phyloP scores from a whole-genome alignment of 2,329 filamentous ascomycete genomes.

The Cytospora schulzeri region DNA sequence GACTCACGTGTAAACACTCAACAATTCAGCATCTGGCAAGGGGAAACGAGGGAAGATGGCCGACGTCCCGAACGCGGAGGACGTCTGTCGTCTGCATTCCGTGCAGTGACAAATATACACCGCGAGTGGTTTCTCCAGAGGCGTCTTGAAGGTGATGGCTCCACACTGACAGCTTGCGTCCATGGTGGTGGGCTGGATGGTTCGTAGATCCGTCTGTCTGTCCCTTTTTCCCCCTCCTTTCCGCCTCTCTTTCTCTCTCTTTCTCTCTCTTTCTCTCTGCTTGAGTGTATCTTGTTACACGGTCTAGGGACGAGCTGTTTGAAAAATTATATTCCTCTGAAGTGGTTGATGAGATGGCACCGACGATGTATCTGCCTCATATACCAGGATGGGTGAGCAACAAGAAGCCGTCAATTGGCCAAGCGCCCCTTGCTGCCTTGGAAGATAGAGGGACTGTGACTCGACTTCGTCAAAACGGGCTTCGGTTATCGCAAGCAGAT shows the following conservation, averaged over 20 bases:
- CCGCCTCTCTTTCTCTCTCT: no score
- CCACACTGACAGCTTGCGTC: conserved; percentile 67
- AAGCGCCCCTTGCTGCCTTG: neutral
- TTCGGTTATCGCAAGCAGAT: neutral
- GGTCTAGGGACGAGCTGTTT: neutral
- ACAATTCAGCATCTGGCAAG: conserved; percentile 50
- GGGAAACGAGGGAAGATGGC: conserved; percentile 71
- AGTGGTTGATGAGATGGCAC: no score
- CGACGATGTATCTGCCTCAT: no score
- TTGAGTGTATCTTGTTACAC: neutral
- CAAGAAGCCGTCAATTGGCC: conserved; percentile 5
- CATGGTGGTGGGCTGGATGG: conserved; percentile 42
- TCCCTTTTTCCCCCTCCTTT: neutral
- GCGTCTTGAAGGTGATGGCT: conserved; percentile 63
- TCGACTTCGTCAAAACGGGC: conserved; percentile 1
- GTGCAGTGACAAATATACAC: conserved; percentile 73
- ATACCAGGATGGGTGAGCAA: neutral
- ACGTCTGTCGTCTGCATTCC: conserved; percentile 66
- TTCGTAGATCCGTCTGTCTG: neutral
- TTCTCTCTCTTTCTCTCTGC: no score
- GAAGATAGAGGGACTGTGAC: conserved; percentile 9
- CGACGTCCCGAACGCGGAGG: conserved; percentile 68
- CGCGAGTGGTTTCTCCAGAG: conserved; percentile 59
- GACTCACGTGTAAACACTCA: conserved; percentile 60
- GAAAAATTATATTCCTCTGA: no score